Percentiles rank a stretch among this genome's conserved stretches.
Conservation (phyloP, 352 stramenopile species). For the Pythium periplocum region DNA sequence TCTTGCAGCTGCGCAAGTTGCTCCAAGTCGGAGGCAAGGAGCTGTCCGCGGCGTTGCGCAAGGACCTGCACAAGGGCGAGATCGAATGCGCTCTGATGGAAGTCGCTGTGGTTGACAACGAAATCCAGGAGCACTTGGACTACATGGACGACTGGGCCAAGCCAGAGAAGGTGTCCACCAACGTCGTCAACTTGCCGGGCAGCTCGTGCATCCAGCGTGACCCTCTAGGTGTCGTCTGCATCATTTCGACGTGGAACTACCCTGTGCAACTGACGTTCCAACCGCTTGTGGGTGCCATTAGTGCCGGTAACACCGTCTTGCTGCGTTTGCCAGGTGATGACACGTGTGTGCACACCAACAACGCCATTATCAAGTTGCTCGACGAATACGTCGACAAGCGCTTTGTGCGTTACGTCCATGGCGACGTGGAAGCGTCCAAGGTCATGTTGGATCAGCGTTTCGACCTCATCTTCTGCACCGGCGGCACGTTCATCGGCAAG, state of each 20-base stretch:
- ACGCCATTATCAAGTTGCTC: slow-evolving; percentile 41
- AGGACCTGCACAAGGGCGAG: slow-evolving; percentile 62
- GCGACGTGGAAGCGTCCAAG: slow-evolving; percentile 60
- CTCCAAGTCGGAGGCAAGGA: slow-evolving; percentile 40
- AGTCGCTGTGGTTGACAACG: slow-evolving; percentile 33
- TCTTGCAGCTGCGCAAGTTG: slow-evolving; percentile 39
- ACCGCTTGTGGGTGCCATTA: slow-evolving; percentile 75
- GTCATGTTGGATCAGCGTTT: slow-evolving; percentile 67
- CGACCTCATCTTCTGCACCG: slow-evolving; percentile 77
- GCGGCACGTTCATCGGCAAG: slow-evolving; percentile 66
- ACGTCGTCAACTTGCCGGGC: slow-evolving; percentile 46
- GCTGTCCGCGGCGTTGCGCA: slow-evolving; percentile 46
- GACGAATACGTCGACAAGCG: slow-evolving; percentile 53
- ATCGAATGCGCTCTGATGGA: slow-evolving; percentile 64
- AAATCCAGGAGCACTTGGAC: slow-evolving; percentile 67
- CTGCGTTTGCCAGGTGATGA: slow-evolving; percentile 89
- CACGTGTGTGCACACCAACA: slow-evolving; percentile 43
- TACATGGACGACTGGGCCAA: slow-evolving; percentile 51
- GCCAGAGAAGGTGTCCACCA: slow-evolving; percentile 45
- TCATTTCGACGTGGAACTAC: slow-evolving; percentile 91
- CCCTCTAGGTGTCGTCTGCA: slow-evolving; percentile 75
- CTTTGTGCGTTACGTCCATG: slow-evolving; percentile 75
- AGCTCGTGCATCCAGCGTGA: slow-evolving; percentile 49
- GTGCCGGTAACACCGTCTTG: slow-evolving; percentile 89
- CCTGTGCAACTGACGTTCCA: slow-evolving; percentile 71